Conservation (phyloP, 1,284 basidiomycete species). For the Anthracocystis panici-leucophaei region DNA sequence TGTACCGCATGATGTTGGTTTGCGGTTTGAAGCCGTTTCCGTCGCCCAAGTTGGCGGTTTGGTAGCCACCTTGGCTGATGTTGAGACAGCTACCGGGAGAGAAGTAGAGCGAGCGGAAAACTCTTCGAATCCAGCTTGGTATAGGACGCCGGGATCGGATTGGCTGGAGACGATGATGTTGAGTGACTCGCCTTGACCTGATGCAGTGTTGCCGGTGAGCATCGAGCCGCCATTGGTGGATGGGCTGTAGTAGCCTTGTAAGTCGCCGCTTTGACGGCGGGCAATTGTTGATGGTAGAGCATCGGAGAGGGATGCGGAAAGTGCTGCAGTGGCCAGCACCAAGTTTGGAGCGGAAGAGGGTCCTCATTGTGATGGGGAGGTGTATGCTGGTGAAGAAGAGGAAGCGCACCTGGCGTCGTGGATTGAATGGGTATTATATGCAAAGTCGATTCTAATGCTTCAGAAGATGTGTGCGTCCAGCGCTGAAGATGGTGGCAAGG, state of each 20-base stretch:
- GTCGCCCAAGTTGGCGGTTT: conserved; percentile 67
- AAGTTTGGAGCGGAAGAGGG: conserved; percentile 6
- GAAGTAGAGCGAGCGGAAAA: conserved; percentile 57
- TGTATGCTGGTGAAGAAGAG: not conserved
- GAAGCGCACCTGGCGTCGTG: conserved; percentile 18
- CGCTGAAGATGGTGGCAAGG: conserved; percentile 15
- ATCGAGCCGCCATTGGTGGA: conserved; percentile 41
- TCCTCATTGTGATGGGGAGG: conserved; percentile 13
- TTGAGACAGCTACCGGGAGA: conserved; percentile 58
- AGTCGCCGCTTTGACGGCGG: conserved; percentile 17
- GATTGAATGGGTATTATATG: not conserved
- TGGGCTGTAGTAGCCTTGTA: conserved; percentile 33
- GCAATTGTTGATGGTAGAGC: conserved; percentile 14
- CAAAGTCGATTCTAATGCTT: not conserved
- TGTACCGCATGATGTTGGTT: conserved; percentile 60
- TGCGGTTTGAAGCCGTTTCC: conserved; percentile 57
- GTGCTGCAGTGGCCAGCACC: conserved; percentile 16
- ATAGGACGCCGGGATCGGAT: conserved; percentile 55
- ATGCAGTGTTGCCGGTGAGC: conserved; percentile 35
- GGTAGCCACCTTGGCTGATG: conserved; percentile 62
- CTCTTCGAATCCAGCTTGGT: conserved; percentile 49
- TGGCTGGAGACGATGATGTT: conserved; percentile 64
- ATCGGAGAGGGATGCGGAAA: conserved; percentile 3
- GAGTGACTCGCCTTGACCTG: conserved; percentile 58
- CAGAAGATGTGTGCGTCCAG: conserved; percentile 25